phyloP scores from a whole-genome alignment of 495 filamentous ascomycete genomes.

The Daldinia concentrica region DNA sequence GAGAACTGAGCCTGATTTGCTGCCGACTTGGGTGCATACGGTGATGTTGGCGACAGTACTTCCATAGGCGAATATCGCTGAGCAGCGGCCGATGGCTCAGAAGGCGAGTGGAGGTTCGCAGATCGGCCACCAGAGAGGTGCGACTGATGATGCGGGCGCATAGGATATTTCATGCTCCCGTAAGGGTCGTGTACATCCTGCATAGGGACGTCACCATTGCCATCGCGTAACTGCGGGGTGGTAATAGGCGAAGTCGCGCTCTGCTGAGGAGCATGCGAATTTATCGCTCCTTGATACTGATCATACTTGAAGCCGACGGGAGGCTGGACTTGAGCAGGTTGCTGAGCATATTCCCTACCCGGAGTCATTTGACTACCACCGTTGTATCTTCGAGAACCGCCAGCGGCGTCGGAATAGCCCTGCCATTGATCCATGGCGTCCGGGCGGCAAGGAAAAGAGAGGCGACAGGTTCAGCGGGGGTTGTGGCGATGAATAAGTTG shows the following conservation, averaged over 20 bases:
- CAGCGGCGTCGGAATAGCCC: slow-evolving; percentile 57
- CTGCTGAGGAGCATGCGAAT: slow-evolving; percentile 64
- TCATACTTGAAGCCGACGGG: slow-evolving; percentile 79
- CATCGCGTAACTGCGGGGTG: slow-evolving; percentile 74
- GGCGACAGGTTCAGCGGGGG: slow-evolving; percentile 16
- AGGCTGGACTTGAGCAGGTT: slow-evolving; percentile 65
- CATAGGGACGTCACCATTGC: slow-evolving; percentile 88
- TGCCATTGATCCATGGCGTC: slow-evolving; percentile 68
- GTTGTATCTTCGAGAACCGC: slow-evolving; percentile 61
- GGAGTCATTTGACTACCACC: slow-evolving; percentile 56
- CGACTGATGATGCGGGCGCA: slow-evolving; percentile 72
- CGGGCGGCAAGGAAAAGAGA: slow-evolving; percentile 28
- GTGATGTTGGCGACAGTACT: slow-evolving; percentile 67
- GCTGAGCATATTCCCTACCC: slow-evolving; percentile 56
- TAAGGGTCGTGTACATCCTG: slow-evolving; percentile 87
- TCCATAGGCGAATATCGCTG: slow-evolving; percentile 97
- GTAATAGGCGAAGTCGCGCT: slow-evolving; percentile 71
- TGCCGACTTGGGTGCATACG: slow-evolving; percentile 56
- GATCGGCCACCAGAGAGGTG: slow-evolving; percentile 60
- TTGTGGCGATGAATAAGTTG: slow-evolving; percentile 17
- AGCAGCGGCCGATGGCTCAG: slow-evolving; percentile 82
- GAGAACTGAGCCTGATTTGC: slow-evolving; percentile 53
- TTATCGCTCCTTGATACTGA: slow-evolving; percentile 68
- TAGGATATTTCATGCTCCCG: slow-evolving; percentile 80
- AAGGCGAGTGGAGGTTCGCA: slow-evolving; percentile 65